A percentile compares a stretch with the other conserved stretches of the same genome.
These are phyloP conservation scores for Geotrichum reessii DNA, from an alignment of 1,139 yeast genomes.

Conservation along the genomic window DNA sequence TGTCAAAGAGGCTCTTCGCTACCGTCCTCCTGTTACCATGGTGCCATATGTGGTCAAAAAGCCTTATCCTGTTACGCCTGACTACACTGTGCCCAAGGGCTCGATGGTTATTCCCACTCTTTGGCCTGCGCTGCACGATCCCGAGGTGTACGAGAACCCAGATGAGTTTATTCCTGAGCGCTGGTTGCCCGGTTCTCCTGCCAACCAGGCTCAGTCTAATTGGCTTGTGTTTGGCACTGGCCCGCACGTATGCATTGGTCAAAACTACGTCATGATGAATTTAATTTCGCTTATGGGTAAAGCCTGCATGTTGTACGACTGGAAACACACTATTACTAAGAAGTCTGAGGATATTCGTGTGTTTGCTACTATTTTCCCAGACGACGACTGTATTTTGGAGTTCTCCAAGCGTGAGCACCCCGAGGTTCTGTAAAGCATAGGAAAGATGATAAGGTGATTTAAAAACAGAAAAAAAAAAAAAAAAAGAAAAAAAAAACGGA, in stretches of 20 bases:
- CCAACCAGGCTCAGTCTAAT: constrained; percentile 63
- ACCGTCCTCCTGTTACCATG: constrained; percentile 97
- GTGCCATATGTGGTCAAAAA: constrained; percentile 93
- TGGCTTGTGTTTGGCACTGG: constrained; percentile 98
- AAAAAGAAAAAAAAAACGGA: neutral
- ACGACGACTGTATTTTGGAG: constrained; percentile 80
- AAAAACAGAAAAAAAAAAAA: neutral
- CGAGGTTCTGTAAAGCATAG: constrained; percentile 11
- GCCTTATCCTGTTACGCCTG: constrained; percentile 72
- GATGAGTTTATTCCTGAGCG: constrained; percentile 93
- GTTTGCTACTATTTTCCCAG: constrained; percentile 96
- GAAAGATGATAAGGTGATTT: neutral
- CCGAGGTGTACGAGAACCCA: constrained; percentile 91
- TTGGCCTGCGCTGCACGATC: constrained; percentile 94
- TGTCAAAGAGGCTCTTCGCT: constrained; percentile 85
- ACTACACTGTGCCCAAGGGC: constrained; percentile 91
- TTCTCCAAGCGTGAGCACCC: constrained; percentile 43
- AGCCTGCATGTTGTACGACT: constrained; percentile 70
- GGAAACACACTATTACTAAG: constrained; percentile 75
- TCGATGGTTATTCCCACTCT: constrained; percentile 93
- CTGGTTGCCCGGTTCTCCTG: constrained; percentile 68
- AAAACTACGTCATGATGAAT: constrained; percentile 84
- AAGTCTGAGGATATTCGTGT: constrained; percentile 88
- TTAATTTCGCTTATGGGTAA: constrained; percentile 89
- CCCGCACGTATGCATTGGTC: constrained; percentile 93